Evolutionary conservation across 169 alveolate genomes (phyloP).

Genomic region (Toxoplasma gondii): DNA sequence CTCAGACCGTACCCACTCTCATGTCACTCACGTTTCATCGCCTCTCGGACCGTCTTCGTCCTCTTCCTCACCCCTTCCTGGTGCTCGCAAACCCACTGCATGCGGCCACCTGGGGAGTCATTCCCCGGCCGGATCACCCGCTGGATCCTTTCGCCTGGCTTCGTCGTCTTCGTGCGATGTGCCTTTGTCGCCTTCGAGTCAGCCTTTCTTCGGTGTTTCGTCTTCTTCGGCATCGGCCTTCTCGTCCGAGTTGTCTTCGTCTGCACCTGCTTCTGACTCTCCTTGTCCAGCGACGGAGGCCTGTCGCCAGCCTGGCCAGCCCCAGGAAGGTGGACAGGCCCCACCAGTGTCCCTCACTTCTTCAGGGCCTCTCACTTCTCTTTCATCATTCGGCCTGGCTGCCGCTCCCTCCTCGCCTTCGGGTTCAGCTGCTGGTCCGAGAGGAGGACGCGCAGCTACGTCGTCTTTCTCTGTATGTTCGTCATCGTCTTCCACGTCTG

Average conservation of each 20-base stretch:
- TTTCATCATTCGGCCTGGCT: background rate
- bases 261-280: background rate
- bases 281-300: background rate
- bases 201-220: background rate
- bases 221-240: background rate
- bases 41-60: too few species aligned
- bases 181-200: background rate
- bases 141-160: background rate
- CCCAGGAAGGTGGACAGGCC: background rate
- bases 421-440: background rate
- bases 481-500: background rate
- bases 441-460: background rate
- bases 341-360: background rate
- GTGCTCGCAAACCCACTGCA: too few species aligned
- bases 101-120: too few species aligned
- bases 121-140: too few species aligned
- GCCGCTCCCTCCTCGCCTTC: background rate
- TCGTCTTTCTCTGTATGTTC: background rate
- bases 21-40: too few species aligned
- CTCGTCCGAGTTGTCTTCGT: background rate
- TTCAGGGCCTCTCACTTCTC: background rate
- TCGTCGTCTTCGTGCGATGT: background rate
- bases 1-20: too few species aligned
- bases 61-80: too few species aligned
- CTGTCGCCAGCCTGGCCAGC: background rate